Base-by-base conservation (phyloP, 2,329 filamentous ascomycete species). In the Fusarium phyllophilum region DNA sequence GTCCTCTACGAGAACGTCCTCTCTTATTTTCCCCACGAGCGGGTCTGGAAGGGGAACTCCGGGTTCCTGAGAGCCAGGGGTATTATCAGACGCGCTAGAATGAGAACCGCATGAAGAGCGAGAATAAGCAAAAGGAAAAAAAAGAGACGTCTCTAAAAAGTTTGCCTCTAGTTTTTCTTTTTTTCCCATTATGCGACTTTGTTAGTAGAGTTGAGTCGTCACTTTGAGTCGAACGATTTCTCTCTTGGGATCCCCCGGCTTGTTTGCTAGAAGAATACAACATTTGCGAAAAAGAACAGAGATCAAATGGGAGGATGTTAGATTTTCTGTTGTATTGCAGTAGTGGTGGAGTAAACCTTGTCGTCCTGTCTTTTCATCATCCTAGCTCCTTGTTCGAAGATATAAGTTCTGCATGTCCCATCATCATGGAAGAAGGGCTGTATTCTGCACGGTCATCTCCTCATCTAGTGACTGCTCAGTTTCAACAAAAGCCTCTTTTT, bases 211-310 rank as follows among this genome's bases (percentile, higher is more conserved):
- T 73, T 74, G 73, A 78, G 72, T 44, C 63, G 62, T 78, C 75
- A 75, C 72, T 78, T 78, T 74, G 63, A 52, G 70, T 78, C 74
- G 76, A 71, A 77, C 58, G 52, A 78, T 78, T 48, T 45, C n/a
- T 26, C n/a, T 59, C 58, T 69, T 68, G 65, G 61, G 57, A 73
- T 65, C 52, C 58, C 34, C 64, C 44, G 63, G 45, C 55, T 52
- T 57, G 31, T 44, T 56, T 56, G 51, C 54, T 45, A 13, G 62
- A 61, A 56, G 60, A 62, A 61, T 65, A 49, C 34, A 33, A 10
- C 7, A 17, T 51, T 41, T 24, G 24, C n/a, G 29, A 45, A 34
- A 45, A 57, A 15, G 34, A 41, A 4, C 5, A 52, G n/a, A 55
- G 34, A 41, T 41, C 15, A 17, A n/a, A n/a, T n/a, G n/a, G n/a